Conservation (phyloP, 495 filamentous ascomycete genomes). For the Sabuloglossum arenarium region DNA sequence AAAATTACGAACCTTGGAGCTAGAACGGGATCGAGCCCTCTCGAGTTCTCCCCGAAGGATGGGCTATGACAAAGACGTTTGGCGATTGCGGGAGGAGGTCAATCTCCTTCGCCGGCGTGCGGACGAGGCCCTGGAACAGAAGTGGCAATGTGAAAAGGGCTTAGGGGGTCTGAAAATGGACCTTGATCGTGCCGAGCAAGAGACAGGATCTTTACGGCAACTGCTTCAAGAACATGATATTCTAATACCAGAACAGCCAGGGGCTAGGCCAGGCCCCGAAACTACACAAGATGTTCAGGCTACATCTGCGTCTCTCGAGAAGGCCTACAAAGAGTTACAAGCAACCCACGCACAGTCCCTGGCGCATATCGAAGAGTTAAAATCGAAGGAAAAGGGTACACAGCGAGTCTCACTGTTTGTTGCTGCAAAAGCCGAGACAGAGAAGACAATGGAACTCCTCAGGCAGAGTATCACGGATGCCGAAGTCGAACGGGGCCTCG, state of each 20-base stretch:
- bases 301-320: conserved; percentile 55
- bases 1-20: conserved; percentile 49
- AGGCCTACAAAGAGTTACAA: conserved; percentile 62
- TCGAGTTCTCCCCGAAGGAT: conserved; percentile 40
- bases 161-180: conserved; percentile 90
- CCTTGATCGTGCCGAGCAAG: conserved; percentile 83
- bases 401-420: conserved; percentile 6
- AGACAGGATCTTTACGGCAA: conserved; percentile 58
- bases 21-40: conserved; percentile 49
- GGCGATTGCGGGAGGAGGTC: conserved; percentile 60
- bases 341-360: conserved; percentile 30
- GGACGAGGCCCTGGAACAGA: conserved; percentile 89
- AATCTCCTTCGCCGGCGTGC: conserved; percentile 67
- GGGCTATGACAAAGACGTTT: conserved; percentile 68
- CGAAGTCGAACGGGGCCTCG: conserved; percentile 51
- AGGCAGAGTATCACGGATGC: conserved; percentile 41
- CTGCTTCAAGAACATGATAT: conserved; percentile 81
- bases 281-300: conserved; percentile 20
- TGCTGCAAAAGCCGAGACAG: conserved; percentile 25
- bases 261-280: conserved; percentile 20
- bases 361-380: conserved; percentile 33
- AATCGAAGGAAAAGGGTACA: conserved; percentile 19
- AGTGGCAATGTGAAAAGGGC: conserved; percentile 91
- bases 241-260: conserved; percentile 31
- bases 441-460: conserved; percentile 36